phyloP scores from a whole-genome alignment of 2,329 filamentous ascomycete genomes.

The Gaeumannomyces sp. region DNA sequence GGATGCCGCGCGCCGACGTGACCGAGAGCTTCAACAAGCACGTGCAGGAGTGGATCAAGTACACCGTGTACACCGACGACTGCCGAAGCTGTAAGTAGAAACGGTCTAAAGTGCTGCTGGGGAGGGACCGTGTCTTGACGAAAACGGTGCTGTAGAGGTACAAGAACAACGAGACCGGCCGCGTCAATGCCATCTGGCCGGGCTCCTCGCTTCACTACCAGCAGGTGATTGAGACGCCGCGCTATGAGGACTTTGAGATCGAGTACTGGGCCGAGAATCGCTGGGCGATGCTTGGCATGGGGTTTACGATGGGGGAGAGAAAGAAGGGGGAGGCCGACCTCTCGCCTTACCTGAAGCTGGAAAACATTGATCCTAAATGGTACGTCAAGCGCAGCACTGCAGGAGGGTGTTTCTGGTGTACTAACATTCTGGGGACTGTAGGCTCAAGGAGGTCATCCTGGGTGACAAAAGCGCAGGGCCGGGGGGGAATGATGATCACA shows the following conservation, averaged over 20 bases:
- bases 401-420: no score
- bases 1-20: conserved; percentile 12
- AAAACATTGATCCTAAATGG: no score
- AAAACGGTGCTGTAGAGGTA: conserved; percentile 24
- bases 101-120: conserved; percentile 23
- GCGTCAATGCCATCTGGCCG: conserved; percentile 21
- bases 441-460: no score
- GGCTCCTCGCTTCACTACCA: conserved; percentile 21
- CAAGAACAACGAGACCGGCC: conserved; percentile 20
- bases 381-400: no score
- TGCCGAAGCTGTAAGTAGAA: conserved; percentile 18
- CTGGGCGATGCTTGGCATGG: conserved; percentile 16
- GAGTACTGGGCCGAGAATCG: conserved; percentile 17
- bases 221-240: conserved; percentile 20
- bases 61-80: conserved; percentile 25
- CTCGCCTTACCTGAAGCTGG: no score
- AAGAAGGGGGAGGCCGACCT: neutral
- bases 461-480: no score
- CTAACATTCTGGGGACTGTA: no score
- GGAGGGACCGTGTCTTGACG: conserved; percentile 24
- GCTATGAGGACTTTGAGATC: conserved; percentile 30
- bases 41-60: conserved; percentile 25
- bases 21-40: conserved; percentile 24
- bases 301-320: neutral
- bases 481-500: no score